Conservation (phyloP, 2,329 filamentous ascomycete genomes). For the Hortaea sp. region DNA sequence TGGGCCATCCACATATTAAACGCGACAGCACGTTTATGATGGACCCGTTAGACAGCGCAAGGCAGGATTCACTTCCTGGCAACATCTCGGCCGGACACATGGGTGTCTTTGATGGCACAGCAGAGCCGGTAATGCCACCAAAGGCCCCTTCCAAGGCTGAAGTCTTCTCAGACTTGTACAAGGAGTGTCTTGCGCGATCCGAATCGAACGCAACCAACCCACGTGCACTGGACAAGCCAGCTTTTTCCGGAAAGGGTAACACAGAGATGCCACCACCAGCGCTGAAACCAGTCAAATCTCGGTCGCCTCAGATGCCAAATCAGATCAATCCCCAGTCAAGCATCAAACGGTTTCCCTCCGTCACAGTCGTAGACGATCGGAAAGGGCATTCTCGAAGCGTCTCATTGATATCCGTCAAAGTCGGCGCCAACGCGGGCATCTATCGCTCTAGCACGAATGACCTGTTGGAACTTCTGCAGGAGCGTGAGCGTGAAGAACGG, state of each 20-base stretch:
- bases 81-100: neutral
- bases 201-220: neutral
- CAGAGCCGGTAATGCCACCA: neutral
- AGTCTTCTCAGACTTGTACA: constrained; percentile 10
- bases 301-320: constrained; percentile 8
- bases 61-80: neutral
- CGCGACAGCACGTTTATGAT: constrained; percentile 3
- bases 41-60: constrained; percentile 1
- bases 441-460: constrained; percentile 31
- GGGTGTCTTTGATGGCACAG: constrained; percentile 5
- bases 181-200: constrained; percentile 8
- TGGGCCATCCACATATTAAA: neutral
- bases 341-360: constrained; percentile 19
- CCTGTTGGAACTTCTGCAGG: constrained; percentile 27
- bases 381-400: constrained; percentile 21
- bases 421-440: constrained; percentile 1
- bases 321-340: constrained; percentile 4
- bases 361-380: constrained; percentile 24
- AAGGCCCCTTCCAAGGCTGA: constrained; percentile 8
- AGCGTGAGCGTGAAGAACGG: constrained; percentile 27
- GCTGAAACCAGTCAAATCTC: constrained; percentile 10
- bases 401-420: constrained; percentile 16
- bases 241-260: neutral
- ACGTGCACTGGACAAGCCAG: neutral
- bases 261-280: constrained; percentile 7